Evolutionary conservation across 257 asterid genomes (phyloP), one percentile per base, ranked within the genome.

Genomic region (Osmanthus fragrans): DNA sequence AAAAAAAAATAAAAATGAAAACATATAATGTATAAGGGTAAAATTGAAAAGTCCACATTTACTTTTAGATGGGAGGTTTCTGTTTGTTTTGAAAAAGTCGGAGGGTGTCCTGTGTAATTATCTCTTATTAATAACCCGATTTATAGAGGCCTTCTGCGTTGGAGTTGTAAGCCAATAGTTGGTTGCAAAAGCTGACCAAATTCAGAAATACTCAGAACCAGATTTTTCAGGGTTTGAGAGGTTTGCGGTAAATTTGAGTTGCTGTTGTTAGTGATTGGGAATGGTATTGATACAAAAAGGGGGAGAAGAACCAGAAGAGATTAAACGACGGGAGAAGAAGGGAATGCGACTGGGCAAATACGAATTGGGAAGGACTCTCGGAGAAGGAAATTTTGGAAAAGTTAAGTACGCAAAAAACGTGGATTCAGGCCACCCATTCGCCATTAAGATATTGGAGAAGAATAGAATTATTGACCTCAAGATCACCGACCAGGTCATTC

Each of bases 331-430:
- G 33, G 69, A 27, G 69, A 79, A 67, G 32, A 84, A 83, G 78
- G 92, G 87, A 81, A 88, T 84, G 89, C 88, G 93, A 80, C 72
- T 95, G 76, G 98, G 98, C 25, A 95, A 90, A 76, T 95, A 93
- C 89, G 97, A 92, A 68, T 11, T 95, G 2, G 99, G 99, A 5
- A 90, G 89, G 80, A 95, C 93, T 0, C 80, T 95, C 27, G 99
- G 98, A 9, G 98, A 93, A 85, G 99, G 99, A 9, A 93, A 95
- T 78, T 95, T 95, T 75, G 99, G 97, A 0, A 95, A 95, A 83
- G 99, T 95, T 23, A 95, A 92, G 79, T 88, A 83, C 82, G 99
- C 97, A 29, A 84, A 58, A 18, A 85, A 93, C 81, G 36, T 90
- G 0, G 90, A 87, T 1, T 77, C 99, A 1, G 98, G 89, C 27